These are phyloP conservation scores for Colletotrichum siamense DNA, from an alignment of 2,329 filamentous ascomycete species.

Conservation along the genomic window DNA sequence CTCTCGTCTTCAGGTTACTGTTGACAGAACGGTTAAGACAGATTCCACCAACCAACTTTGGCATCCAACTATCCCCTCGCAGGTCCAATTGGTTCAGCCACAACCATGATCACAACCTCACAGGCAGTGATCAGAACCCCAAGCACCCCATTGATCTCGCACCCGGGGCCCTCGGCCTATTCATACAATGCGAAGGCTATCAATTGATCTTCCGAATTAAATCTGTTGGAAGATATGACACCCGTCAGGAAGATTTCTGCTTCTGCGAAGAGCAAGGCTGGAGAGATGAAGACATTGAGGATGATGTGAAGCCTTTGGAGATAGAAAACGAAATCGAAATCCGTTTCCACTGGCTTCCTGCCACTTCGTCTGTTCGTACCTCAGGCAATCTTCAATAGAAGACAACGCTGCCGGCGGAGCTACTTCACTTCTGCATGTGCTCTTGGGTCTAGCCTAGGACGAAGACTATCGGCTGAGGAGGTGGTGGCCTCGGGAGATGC, in stretches of 20 bases:
- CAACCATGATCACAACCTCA: too few relatives aligned
- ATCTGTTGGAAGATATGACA: not conserved
- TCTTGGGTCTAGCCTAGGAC: not conserved
- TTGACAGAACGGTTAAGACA: not conserved
- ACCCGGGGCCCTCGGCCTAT: not conserved
- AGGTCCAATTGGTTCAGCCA: not conserved
- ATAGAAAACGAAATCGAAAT: not conserved
- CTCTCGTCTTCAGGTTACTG: not conserved
- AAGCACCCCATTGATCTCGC: not conserved
- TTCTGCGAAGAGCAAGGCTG: not conserved
- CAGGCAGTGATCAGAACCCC: not conserved
- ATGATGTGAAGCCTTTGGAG: not conserved
- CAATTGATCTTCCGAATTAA: not conserved
- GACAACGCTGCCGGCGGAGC: not conserved
- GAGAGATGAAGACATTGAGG: not conserved
- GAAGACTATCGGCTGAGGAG: not conserved
- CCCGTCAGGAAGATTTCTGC: not conserved
- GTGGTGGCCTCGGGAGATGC: not conserved
- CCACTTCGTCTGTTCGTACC: not conserved
- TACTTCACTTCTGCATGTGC: not conserved
- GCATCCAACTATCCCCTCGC: not conserved
- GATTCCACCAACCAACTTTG: not conserved
- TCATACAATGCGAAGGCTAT: not conserved
- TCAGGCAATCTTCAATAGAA: not conserved
- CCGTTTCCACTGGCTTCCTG: not conserved